Evolutionary conservation across 1,284 basidiomycete genomes (phyloP).

Genomic region (Trametes polyzona): DNA sequence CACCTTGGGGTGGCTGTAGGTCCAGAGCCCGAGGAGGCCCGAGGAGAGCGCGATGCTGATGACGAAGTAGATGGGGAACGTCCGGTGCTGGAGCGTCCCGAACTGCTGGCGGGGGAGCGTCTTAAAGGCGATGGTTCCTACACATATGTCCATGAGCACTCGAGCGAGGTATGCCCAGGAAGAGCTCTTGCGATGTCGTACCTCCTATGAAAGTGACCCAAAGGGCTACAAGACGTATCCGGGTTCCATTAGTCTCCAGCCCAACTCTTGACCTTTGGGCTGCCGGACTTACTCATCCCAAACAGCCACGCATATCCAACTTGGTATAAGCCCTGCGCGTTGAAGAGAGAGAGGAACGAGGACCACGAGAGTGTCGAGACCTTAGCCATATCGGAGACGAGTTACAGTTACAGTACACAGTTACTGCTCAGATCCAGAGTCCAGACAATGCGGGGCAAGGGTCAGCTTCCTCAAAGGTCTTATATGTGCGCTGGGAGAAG

Average conservation of each 20-base stretch:
- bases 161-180: not conserved
- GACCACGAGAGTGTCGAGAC: slow-evolving; percentile 40
- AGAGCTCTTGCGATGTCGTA: slow-evolving; percentile 27
- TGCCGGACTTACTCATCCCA: slow-evolving; percentile 63
- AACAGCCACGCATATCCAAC: slow-evolving; percentile 64
- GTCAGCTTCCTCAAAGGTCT: not conserved
- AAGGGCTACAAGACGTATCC: slow-evolving; percentile 51
- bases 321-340: slow-evolving; percentile 53
- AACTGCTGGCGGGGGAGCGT: slow-evolving; percentile 74
- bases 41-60: slow-evolving; percentile 60
- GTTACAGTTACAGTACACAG: not conserved
- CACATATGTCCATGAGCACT: not conserved
- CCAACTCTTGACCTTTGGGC: not conserved
- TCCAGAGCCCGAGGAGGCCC: slow-evolving; percentile 64
- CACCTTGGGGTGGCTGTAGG: slow-evolving; percentile 65
- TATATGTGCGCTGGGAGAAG: not conserved
- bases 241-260: not conserved
- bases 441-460: not conserved
- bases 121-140: slow-evolving; percentile 63
- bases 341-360: slow-evolving; percentile 46
- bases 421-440: not conserved
- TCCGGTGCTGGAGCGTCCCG: slow-evolving; percentile 73
- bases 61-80: slow-evolving; percentile 78
- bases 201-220: slow-evolving; percentile 75
- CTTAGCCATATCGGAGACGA: slow-evolving; percentile 19